Evolutionary conservation across 768 basidiomycete genomes (phyloP).

Genomic region (Rhodotorula toruloides): DNA sequence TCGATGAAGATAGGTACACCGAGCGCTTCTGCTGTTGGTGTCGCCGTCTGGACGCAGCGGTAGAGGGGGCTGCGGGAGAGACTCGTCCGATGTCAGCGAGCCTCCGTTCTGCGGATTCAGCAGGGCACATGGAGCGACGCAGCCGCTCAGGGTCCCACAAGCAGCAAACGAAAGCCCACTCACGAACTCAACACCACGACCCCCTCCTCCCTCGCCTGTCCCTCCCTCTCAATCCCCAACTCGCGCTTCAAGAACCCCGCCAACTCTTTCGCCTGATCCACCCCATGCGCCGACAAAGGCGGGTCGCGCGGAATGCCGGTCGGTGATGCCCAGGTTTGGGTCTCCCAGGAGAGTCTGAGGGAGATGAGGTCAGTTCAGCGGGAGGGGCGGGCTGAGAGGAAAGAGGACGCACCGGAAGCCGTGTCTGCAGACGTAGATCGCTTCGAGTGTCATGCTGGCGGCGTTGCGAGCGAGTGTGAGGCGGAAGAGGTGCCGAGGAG

Average conservation of each 20-base stretch:
- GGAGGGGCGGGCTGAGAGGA: too few relatives aligned
- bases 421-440: slow-evolving; percentile 17
- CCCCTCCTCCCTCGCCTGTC: not conserved
- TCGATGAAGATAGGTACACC: slow-evolving; percentile 68
- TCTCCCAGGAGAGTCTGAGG: slow-evolving; percentile 27
- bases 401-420: slow-evolving; percentile 19
- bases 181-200: slow-evolving; percentile 20
- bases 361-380: not conserved
- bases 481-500: too few relatives aligned
- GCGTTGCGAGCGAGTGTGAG: too few relatives aligned
- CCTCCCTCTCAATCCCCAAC: not conserved
- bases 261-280: slow-evolving; percentile 65
- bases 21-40: slow-evolving; percentile 61
- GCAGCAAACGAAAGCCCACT: too few relatives aligned
- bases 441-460: slow-evolving; percentile 6
- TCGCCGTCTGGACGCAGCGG: slow-evolving; percentile 77
- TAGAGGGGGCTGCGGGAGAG: slow-evolving; percentile 58
- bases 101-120: not conserved
- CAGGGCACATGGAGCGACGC: slow-evolving; percentile 46
- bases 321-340: slow-evolving; percentile 18
- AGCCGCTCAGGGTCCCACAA: too few relatives aligned
- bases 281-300: slow-evolving; percentile 34
- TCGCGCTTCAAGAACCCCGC: slow-evolving; percentile 51
- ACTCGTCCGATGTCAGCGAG: slow-evolving; percentile 47
- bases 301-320: slow-evolving; percentile 38